These are phyloP conservation scores for Penicillium mononematosum DNA, from an alignment of 495 filamentous ascomycete genomes.

Conservation along the genomic window DNA sequence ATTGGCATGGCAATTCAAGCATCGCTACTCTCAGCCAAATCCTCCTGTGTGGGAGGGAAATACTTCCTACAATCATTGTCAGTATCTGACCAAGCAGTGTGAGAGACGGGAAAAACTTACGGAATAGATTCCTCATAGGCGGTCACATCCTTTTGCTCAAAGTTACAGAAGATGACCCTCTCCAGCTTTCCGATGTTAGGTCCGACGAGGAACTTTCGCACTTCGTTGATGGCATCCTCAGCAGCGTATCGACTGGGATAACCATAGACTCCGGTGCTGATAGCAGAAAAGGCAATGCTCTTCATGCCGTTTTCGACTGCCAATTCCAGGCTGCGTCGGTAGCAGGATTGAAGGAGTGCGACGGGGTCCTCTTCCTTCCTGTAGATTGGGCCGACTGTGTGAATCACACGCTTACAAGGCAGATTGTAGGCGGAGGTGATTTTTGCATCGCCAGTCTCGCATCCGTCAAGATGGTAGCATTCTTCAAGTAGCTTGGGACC, in stretches of 20 bases:
- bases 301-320: conserved; percentile 63
- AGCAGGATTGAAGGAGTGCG: conserved; percentile 63
- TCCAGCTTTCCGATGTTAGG: conserved; percentile 56
- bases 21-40: background rate
- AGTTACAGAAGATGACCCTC: conserved; percentile 77
- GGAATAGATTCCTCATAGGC: conserved; percentile 70
- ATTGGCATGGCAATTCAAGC: background rate
- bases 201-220: conserved; percentile 67
- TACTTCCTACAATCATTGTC: conserved; percentile 22
- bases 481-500: conserved; percentile 67
- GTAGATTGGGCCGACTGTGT: conserved; percentile 91
- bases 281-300: conserved; percentile 75
- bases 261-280: conserved; percentile 89
- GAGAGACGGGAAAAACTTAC: conserved; percentile 52
- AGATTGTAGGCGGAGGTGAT: conserved; percentile 77
- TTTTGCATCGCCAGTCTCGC: conserved; percentile 75
- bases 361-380: conserved; percentile 38
- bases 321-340: conserved; percentile 68
- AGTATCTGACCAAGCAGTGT: background rate
- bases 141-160: conserved; percentile 69
- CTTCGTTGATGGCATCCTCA: conserved; percentile 61
- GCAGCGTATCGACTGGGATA: conserved; percentile 78
- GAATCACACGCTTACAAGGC: conserved; percentile 76
- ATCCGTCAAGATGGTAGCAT: conserved; percentile 67
- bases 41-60: conserved; percentile 24